phyloP scores from a whole-genome alignment of 371 early-diverging fungal genomes.

The Mycotypha africana region DNA sequence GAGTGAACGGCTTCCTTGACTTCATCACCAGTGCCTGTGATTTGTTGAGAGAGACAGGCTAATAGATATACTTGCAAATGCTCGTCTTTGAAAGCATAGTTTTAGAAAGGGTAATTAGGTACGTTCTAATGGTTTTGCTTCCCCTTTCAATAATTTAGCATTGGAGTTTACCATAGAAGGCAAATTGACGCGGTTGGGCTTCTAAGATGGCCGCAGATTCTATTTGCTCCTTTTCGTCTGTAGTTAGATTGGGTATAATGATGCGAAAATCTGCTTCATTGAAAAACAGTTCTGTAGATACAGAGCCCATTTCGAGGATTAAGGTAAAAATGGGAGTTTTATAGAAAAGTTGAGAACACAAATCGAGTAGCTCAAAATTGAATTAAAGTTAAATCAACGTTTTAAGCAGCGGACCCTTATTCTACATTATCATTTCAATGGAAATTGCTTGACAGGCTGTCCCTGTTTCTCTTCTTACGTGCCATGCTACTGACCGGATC shows the following conservation, averaged over 20 bases:
- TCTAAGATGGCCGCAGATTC: slow-evolving; percentile 15
- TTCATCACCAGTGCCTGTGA: slow-evolving; percentile 29
- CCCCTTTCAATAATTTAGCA: too few relatives aligned
- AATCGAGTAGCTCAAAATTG: too few relatives aligned
- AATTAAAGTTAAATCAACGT: too few relatives aligned
- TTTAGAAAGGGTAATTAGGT: neutral
- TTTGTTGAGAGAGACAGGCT: slow-evolving; percentile 21
- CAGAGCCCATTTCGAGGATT: slow-evolving; percentile 14
- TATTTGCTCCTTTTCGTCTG: slow-evolving; percentile 3
- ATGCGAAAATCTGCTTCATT: slow-evolving; percentile 61
- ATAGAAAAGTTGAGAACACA: too few relatives aligned
- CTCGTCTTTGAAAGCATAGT: slow-evolving; percentile 25
- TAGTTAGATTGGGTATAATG: slow-evolving; percentile 57
- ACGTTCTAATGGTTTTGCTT: neutral
- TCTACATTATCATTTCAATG: too few relatives aligned
- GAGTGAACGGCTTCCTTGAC: slow-evolving; percentile 22
- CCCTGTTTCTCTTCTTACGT: too few relatives aligned
- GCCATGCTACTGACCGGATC: too few relatives aligned
- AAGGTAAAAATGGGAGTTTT: too few relatives aligned
- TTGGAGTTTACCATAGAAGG: slow-evolving; percentile 32
- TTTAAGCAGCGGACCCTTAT: too few relatives aligned
- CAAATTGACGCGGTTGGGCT: slow-evolving; percentile 31
- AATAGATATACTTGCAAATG: slow-evolving; percentile 33
- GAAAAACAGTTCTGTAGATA: slow-evolving; percentile 34
- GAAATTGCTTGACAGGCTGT: too few relatives aligned